phyloP scores from a whole-genome alignment of 495 filamentous ascomycete genomes.

The Aspergillus egyptiacus region DNA sequence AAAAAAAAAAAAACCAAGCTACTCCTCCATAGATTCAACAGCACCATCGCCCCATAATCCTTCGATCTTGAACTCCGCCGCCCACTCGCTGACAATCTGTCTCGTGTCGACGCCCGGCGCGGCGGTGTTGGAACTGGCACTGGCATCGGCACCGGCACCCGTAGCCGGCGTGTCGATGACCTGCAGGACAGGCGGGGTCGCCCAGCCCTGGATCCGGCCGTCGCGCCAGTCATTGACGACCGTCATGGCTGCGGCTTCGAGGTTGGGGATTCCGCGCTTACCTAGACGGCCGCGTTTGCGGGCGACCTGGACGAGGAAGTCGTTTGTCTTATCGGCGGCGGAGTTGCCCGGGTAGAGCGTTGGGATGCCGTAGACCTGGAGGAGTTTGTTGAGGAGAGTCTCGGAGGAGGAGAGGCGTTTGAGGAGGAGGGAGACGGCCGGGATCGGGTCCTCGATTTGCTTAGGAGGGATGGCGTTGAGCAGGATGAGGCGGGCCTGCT shows the following conservation, averaged over 20 bases:
- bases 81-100: conserved; percentile 88
- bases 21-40: conserved; percentile 44
- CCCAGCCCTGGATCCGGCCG: conserved; percentile 91
- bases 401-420: conserved; percentile 66
- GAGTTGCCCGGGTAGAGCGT: conserved; percentile 53
- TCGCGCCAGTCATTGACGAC: conserved; percentile 96
- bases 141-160: conserved; percentile 26
- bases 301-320: conserved; percentile 92
- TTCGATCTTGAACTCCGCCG: conserved; percentile 91
- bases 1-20: conserved; percentile 13
- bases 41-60: conserved; percentile 75
- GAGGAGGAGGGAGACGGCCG: conserved; percentile 75
- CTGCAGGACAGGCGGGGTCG: conserved; percentile 60
- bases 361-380: conserved; percentile 75
- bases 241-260: conserved; percentile 79
- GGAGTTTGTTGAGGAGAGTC: conserved; percentile 67
- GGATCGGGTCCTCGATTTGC: conserved; percentile 84
- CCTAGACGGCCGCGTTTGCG: conserved; percentile 85
- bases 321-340: conserved; percentile 70
- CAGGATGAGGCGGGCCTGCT: conserved; percentile 78
- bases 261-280: conserved; percentile 84
- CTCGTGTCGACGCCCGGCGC: conserved; percentile 57
- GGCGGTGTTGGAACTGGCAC: conserved; percentile 10
- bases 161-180: conserved; percentile 36
- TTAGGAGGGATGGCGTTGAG: conserved; percentile 90